These are phyloP conservation scores for Lasiodiplodia theobromae DNA, from an alignment of 2,329 filamentous ascomycete genomes.

Conservation along the genomic window DNA sequence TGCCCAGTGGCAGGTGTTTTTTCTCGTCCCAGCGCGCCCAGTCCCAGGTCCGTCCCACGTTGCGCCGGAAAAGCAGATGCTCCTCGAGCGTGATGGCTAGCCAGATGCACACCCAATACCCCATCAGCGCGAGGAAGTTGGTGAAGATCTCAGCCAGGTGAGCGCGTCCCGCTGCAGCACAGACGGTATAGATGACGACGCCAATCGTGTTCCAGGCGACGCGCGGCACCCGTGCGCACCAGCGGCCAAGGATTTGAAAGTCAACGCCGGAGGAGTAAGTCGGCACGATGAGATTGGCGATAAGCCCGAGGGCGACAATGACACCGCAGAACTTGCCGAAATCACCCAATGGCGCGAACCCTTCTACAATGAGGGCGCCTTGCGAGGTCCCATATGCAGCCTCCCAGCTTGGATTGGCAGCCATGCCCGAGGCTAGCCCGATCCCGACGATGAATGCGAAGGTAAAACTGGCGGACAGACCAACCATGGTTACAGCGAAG, in stretches of 20 bases:
- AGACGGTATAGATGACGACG: constrained; percentile 69
- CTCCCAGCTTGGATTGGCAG: constrained; percentile 60
- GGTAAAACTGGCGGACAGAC: constrained; percentile 65
- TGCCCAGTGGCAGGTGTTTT: constrained; percentile 65
- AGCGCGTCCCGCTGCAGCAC: constrained; percentile 67
- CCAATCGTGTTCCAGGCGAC: constrained; percentile 70
- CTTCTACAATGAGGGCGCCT: constrained; percentile 70
- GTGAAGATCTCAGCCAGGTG: constrained; percentile 70
- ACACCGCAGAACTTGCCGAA: constrained; percentile 74
- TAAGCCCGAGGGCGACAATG: constrained; percentile 67
- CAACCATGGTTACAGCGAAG: constrained; percentile 64
- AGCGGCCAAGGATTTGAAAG: constrained; percentile 70
- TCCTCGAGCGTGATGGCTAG: constrained; percentile 69
- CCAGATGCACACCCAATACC: constrained; percentile 74
- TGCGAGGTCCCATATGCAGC: constrained; percentile 65
- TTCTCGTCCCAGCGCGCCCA: constrained; percentile 69
- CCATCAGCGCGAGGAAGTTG: constrained; percentile 74
- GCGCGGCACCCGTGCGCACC: constrained; percentile 65
- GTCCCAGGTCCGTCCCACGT: constrained; percentile 44
- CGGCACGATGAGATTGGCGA: constrained; percentile 70
- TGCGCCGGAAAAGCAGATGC: constrained; percentile 66
- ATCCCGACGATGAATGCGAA: constrained; percentile 69
- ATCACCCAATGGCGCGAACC: constrained; percentile 63
- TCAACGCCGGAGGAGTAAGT: constrained; percentile 72
- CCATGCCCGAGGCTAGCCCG: constrained; percentile 66